These are phyloP conservation scores for Wilcoxina mikolae DNA, from an alignment of 495 filamentous ascomycete genomes.

Conservation along the genomic window DNA sequence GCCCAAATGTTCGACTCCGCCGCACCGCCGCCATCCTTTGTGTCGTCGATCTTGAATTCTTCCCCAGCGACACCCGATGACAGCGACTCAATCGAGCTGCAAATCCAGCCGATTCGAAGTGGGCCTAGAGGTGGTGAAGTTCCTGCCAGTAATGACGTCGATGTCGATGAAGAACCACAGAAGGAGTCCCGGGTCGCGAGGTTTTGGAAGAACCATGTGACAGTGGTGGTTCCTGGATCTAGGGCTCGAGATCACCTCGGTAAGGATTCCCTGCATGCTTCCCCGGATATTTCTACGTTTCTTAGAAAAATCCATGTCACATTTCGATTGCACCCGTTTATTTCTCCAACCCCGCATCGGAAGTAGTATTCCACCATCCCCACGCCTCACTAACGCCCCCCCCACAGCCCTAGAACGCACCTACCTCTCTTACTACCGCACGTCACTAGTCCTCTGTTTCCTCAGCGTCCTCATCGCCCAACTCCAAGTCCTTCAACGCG, in stretches of 20 bases:
- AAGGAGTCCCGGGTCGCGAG: conserved; percentile 15
- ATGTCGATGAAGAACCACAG: not conserved
- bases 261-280: conserved; percentile 19
- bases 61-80: too few species aligned
- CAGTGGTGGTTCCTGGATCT: conserved; percentile 33
- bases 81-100: too few species aligned
- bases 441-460: conserved; percentile 53
- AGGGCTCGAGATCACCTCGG: conserved; percentile 41
- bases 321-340: not conserved
- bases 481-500: conserved; percentile 51
- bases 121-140: not conserved
- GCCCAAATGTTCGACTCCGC: not conserved
- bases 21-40: not conserved
- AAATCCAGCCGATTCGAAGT: too few species aligned
- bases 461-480: conserved; percentile 52
- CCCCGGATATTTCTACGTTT: not conserved
- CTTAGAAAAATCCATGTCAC: conserved; percentile 5
- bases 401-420: conserved; percentile 64
- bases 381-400: not conserved
- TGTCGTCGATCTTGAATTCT: too few species aligned
- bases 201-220: conserved; percentile 36
- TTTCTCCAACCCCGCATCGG: not conserved
- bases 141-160: not conserved
- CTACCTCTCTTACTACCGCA: conserved; percentile 64
- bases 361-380: not conserved